Base-by-base conservation (phyloP, 75 land plant genomes). In the Pseudotsuga menziesii region DNA sequence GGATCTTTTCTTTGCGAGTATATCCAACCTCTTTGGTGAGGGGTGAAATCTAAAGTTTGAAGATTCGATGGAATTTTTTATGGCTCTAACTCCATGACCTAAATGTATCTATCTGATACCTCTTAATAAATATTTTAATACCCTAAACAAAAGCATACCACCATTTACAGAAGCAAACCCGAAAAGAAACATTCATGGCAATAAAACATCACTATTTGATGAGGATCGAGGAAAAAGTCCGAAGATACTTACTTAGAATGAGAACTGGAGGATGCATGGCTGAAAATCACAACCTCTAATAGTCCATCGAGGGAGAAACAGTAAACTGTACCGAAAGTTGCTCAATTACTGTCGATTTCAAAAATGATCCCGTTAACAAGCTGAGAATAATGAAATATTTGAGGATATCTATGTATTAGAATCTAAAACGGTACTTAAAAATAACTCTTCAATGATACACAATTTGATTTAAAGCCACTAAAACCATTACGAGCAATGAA, bases 231-330 rank as follows among this genome's bases (percentile, higher is more conserved):
- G 12, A 22, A 6, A 41, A 76, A 57, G 14, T 3, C 35, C 16
- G 17, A 67, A 52, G 58, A 5, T 41, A 74, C 82, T 58, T 72
- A 86, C 84, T 88, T 22, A 88, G 81, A 58, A 88, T 89, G 41
- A 88, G 85, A 48, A 88, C 88, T 29, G 90, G 90, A 20, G 89
- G 84, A 36, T 82, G 88, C 90, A 88, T 85, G 75, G 88, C n/a
- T 77, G 52, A 23, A 39, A 44, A 27, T 41, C 7, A n/a, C 7
- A 52, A 3, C 13, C 3, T n/a, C 29, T 36, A 32, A 9, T 16
- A 36, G 39, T 15, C 14, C 44, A 13, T 35, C 11, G 44, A 32
- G 5, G 35, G n/a, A n/a, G n/a, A n/a, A n/a, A n/a, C n/a, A n/a
- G n/a, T 7, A 17, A 13, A 1, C 8, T 4, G 71, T 8, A 0